Evolutionary conservation across 202 grass and related monocot species (phyloP).

Genomic region (Schoenoplectus triqueter): DNA sequence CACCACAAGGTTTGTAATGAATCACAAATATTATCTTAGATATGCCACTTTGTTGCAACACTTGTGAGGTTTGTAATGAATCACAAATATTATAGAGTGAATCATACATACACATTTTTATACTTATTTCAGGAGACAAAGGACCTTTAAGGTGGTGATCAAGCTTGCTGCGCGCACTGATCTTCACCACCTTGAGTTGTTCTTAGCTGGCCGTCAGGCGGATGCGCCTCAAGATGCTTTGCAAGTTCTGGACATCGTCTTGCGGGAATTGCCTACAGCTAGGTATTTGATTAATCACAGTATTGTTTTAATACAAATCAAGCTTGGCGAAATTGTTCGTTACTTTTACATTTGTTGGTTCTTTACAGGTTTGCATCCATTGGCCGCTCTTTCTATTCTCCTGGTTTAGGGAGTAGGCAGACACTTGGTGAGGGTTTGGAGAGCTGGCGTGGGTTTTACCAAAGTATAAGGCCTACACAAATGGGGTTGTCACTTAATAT

Average conservation of each 20-base stretch:
- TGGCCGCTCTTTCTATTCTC: constrained; percentile 79
- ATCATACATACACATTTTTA: not conserved
- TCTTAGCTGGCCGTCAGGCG: constrained; percentile 71
- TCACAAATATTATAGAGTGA: not conserved
- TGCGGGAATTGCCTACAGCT: constrained; percentile 68
- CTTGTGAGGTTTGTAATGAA: not conserved
- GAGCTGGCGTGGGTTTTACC: constrained; percentile 87
- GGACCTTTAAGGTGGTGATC: constrained; percentile 69
- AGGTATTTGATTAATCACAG: constrained; percentile 52
- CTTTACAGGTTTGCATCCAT: constrained; percentile 54
- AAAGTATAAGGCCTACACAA: constrained; percentile 93
- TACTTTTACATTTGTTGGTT: constrained; percentile 37
- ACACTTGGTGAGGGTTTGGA: constrained; percentile 78
- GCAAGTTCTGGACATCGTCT: constrained; percentile 85
- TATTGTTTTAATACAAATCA: not conserved
- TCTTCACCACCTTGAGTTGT: constrained; percentile 64
- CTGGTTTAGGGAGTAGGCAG: constrained; percentile 63
- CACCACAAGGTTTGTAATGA: too few species aligned
- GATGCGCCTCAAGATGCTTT: constrained; percentile 82
- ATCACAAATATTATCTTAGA: not conserved
- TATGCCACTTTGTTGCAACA: not conserved
- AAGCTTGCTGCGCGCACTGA: constrained; percentile 71
- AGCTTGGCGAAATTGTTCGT: constrained; percentile 17
- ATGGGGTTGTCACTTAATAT: constrained; percentile 97
- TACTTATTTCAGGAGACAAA: constrained; percentile 53